Evolutionary conservation across 495 filamentous ascomycete genomes (phyloP), one percentile per base, ranked within the genome.

Genomic region (Elaphomyces granulatus): DNA sequence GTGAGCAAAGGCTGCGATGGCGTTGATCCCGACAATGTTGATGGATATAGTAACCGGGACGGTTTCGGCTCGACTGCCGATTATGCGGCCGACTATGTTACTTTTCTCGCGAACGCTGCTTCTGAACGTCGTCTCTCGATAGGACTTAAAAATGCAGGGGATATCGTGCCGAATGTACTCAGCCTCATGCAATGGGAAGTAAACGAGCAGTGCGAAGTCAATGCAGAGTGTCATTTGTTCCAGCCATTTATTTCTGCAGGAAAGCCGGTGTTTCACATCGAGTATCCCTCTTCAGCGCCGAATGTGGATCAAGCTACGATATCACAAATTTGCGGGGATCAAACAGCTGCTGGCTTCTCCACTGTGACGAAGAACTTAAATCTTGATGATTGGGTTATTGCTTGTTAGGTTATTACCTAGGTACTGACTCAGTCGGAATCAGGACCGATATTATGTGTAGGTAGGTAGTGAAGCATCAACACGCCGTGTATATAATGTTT

Each of bases 351-450:
- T 12, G 51, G 50, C 2, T 81, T 82, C 43, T 77, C 72, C 12
- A 82, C 75, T 2, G 58, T 80, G 3, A 54, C 81, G 41, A 81
- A 81, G 63, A 67, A 69, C 34, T 73, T 76, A 71, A 47, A 72
- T 45, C 50, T 81, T 45, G 61, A 74, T 42, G 66, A 67, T 32
- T 81, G 72, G 72, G 63, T 74, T n/a, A n/a, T n/a, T n/a, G n/a
- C n/a, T n/a, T n/a, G n/a, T n/a, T n/a, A n/a, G n/a, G n/a, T n/a
- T n/a, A n/a, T n/a, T n/a, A n/a, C n/a, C n/a, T n/a, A n/a, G n/a
- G n/a, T n/a, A n/a, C n/a, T n/a, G n/a, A n/a, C n/a, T n/a, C n/a
- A n/a, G n/a, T n/a, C n/a, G n/a, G n/a, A n/a, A n/a, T n/a, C n/a
- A n/a, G n/a, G n/a, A n/a, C n/a, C n/a, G n/a, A n/a, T n/a, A n/a